Evolutionary conservation across 371 early-diverging fungal species (phyloP), one percentile per base, ranked within the genome.

Genomic region (Enterospora canceri): DNA sequence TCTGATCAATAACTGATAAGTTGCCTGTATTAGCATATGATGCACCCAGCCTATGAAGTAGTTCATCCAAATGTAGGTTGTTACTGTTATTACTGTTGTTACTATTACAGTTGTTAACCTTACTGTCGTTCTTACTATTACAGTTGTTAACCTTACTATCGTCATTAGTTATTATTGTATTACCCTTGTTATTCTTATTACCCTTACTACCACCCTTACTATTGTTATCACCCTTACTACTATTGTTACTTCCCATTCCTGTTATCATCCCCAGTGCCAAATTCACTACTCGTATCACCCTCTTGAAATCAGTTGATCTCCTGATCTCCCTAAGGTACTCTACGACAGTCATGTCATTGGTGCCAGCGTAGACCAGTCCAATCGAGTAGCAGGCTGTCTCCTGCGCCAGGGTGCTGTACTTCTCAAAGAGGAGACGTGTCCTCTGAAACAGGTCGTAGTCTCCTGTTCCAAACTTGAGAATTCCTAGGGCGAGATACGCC

Each of bases 351-450:
- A 83, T 79, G 16, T 86, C 85, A n/a, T 84, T 87, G 19, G 89
- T 89, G 50, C 95, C 95, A 57, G 92, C 85, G 88, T 90, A 90
- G 28, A 93, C 87, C 71, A 97, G 82, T 51, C 97, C 97, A 86
- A 97, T 91, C 24, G 89, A 90, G 32, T 94, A 74, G 65, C 90
- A 92, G 32, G 96, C 94, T 1, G 94, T 94, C 77, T 97, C 96
- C 56, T 92, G 92, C 34, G 91, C 88, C 29, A 94, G 88, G 90
- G 83, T 23, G 89, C 85, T 51, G 81, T 87, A 83, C 87, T 89
- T 62, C 91, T 83, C 61, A 86, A 65, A 58, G 5, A 79, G 59
- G 3, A 28, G 50, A 53, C 67, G 63, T 29, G 75, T 66, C 34
- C 54, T 63, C 8, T 53, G 24, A 23, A 76, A 28, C 15, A 75